A percentile compares a stretch with the other conserved stretches of the same genome.
These are phyloP conservation scores for Pseudogymnoascus sp. DNA, from an alignment of 2,329 filamentous ascomycete genomes.

Conservation along the genomic window DNA sequence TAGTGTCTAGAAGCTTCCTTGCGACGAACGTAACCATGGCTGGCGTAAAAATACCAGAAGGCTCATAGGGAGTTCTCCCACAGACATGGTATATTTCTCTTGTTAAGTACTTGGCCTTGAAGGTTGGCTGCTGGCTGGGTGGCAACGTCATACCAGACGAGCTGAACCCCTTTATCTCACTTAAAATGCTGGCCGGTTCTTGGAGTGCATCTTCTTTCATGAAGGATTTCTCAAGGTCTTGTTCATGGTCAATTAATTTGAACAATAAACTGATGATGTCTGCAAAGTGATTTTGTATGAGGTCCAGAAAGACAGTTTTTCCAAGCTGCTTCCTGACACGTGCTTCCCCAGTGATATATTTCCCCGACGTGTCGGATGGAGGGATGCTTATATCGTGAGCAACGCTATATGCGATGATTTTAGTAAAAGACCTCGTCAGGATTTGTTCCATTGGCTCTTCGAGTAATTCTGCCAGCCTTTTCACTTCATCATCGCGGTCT, in stretches of 20 bases:
- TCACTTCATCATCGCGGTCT: constrained; percentile 56
- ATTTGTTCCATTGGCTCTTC: constrained; percentile 48
- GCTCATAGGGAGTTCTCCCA: constrained; percentile 58
- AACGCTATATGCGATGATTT: constrained; percentile 74
- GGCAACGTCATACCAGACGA: constrained; percentile 60
- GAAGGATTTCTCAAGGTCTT: constrained; percentile 61
- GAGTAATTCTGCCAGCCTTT: constrained; percentile 53
- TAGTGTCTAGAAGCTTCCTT: constrained; percentile 69
- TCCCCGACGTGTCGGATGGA: constrained; percentile 31
- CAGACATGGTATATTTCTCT: constrained; percentile 74
- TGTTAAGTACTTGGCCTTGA: constrained; percentile 68
- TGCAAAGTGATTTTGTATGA: constrained; percentile 63
- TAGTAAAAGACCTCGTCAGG: constrained; percentile 63
- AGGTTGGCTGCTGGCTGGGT: constrained; percentile 77
- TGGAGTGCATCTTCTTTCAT: constrained; percentile 49
- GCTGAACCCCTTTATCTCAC: constrained; percentile 61
- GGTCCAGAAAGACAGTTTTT: constrained; percentile 52
- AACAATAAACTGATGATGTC: constrained; percentile 72
- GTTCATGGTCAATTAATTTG: constrained; percentile 69
- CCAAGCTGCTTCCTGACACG: constrained; percentile 64
- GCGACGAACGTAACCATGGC: constrained; percentile 66
- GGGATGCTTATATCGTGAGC: constrained; percentile 59
- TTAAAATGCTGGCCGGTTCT: constrained; percentile 56
- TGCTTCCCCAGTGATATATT: constrained; percentile 51
- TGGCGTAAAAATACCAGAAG: constrained; percentile 64